Evolutionary conservation across 257 asterid species (phyloP), one percentile per base, ranked within the genome.

Genomic region (Dorcoceras hygrometricum): DNA sequence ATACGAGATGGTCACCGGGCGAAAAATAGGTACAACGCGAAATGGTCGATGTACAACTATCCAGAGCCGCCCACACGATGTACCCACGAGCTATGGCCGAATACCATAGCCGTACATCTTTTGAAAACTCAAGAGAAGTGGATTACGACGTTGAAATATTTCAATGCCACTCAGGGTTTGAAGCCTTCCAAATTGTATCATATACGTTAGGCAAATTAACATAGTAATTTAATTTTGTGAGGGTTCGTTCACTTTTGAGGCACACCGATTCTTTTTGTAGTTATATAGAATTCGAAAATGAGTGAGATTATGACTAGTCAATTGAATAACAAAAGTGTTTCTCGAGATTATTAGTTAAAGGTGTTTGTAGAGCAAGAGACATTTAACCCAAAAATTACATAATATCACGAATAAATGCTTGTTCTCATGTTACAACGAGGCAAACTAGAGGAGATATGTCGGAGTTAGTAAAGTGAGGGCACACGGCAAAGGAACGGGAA

Each of bases 31-130:
- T 82, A 80, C 79, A 92, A 87, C 29, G 98, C 95, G 1, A 92
- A 92, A 72, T 92, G 97, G 98, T 72, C 95, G 0, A 92, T 92
- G 97, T 92, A 89, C 77, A 89, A 92, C 76, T 92, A 59, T 16
- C 98, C 97, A 0, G 87, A 86, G 75, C 98, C 98, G 5, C 78
- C 82, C 0, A 84, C 97, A 1, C 34, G 84, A 60, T 89, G 98
- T 70, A 82, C 96, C 5, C 97, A 89, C 62, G 95, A 92, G 75
- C 76, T 92, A 16, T 84, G 93, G 97, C 97, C 97, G 57, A 89
- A 92, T 5, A 92, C 98, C 0, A 65, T 84, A 27, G 97, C 88
- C 0, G 97, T 92, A 63, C 98, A 92, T 71, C 79, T 87, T n/a
- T 61, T 92, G 60, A 92, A 92, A 85, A 87, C 79, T 19, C 97